These are phyloP conservation scores for Bacterosira constricta DNA, from an alignment of 108 stramenopile genomes.

Conservation along the genomic window DNA sequence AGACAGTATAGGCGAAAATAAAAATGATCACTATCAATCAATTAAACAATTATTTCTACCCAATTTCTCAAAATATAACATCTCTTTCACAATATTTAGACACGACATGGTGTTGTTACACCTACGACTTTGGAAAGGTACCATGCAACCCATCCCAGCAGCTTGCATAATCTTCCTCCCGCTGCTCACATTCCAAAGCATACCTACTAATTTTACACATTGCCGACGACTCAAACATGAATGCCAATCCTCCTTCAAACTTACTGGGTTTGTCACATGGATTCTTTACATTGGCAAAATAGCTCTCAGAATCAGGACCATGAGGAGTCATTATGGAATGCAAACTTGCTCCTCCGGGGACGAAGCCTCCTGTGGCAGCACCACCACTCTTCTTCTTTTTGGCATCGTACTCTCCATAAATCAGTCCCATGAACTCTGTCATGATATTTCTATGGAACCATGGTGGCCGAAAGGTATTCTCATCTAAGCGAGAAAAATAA, in stretches of 20 bases:
- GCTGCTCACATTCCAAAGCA: constrained; percentile 58
- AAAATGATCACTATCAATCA: too few species aligned
- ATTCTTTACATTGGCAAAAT: constrained; percentile 65
- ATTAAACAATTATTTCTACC: too few species aligned
- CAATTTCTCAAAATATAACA: too few species aligned
- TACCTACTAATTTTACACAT: constrained; percentile 61
- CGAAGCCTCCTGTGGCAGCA: constrained; percentile 62
- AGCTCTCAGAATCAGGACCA: constrained; percentile 87
- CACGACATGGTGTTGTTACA: too few species aligned
- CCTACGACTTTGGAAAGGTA: constrained; percentile 41
- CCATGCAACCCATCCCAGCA: constrained; percentile 70
- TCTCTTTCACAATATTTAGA: too few species aligned
- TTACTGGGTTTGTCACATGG: constrained; percentile 63
- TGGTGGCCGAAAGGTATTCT: constrained; percentile 92
- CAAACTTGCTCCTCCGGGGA: constrained; percentile 84
- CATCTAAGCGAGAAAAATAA: constrained; percentile 42
- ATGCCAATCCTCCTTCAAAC: constrained; percentile 89
- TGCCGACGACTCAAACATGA: constrained; percentile 94
- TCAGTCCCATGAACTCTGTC: constrained; percentile 96
- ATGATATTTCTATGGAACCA: constrained; percentile 95
- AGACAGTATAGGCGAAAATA: too few species aligned
- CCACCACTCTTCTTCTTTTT: constrained; percentile 44
- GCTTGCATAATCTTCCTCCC: constrained; percentile 61
- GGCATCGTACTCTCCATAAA: constrained; percentile 89
- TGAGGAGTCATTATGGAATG: constrained; percentile 92